phyloP scores from a whole-genome alignment of 2,329 filamentous ascomycete genomes.

The Stachybotrys elegans region DNA sequence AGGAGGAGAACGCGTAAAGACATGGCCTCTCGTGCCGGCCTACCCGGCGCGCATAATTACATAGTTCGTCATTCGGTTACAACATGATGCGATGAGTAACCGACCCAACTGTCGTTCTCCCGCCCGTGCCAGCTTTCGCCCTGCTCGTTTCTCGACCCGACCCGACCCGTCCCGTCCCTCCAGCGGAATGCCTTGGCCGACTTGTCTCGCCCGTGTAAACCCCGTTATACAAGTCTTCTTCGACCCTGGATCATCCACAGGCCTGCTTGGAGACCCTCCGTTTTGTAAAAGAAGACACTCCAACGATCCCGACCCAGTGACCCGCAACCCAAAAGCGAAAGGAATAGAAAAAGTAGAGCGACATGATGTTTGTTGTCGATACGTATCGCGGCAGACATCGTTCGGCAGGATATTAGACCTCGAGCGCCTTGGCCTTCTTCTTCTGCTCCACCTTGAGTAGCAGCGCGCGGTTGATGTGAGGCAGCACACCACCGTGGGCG shows the following conservation, averaged over 20 bases:
- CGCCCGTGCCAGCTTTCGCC: too few species aligned
- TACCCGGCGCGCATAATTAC: too few species aligned
- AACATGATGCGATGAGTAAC: too few species aligned
- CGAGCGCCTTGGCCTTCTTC: slow-evolving; percentile 69
- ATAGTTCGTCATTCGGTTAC: too few species aligned
- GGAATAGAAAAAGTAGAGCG: slow-evolving; percentile 14
- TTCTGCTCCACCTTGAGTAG: slow-evolving; percentile 96
- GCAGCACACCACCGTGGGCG: slow-evolving; percentile 95
- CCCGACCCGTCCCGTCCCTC: too few species aligned
- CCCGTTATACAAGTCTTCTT: too few species aligned
- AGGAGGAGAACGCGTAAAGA: too few species aligned
- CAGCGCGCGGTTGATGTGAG: slow-evolving; percentile 96
- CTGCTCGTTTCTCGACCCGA: too few species aligned
- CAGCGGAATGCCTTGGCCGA: too few species aligned
- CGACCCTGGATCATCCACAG: neutral
- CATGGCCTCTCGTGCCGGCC: too few species aligned
- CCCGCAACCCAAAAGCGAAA: slow-evolving; percentile 16
- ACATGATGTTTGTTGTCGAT: slow-evolving; percentile 1
- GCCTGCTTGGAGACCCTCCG: neutral
- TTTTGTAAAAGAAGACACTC: slow-evolving; percentile 13
- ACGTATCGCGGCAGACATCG: neutral
- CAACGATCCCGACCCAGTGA: slow-evolving; percentile 22
- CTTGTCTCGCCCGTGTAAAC: too few species aligned
- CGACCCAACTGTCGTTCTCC: too few species aligned
- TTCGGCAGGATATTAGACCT: slow-evolving; percentile 33